Base-by-base conservation (phyloP, 2,329 filamentous ascomycete genomes). In the Fusarium lyarnte region DNA sequence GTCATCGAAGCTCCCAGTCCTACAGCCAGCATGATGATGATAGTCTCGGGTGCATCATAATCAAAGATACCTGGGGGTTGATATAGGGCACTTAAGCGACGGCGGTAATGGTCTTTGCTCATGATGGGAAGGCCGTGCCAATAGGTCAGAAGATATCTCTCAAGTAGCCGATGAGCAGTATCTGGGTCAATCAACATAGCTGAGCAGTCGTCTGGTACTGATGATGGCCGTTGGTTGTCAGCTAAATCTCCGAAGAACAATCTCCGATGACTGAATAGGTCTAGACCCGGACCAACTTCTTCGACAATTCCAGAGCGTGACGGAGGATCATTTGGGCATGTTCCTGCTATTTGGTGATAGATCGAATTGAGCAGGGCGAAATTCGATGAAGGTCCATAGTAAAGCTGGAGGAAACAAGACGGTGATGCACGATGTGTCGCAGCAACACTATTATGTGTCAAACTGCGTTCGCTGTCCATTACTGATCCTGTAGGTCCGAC, bases 371-470 rank as follows among this genome's bases (percentile, higher is more conserved):
- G 81, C 2, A 85, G 79, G 1, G 84, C 80, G 36, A 85, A 85
- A 68, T 85, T 84, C 1, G 84, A 85, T 0, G 84, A 84, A 2
- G 84, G 82, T 0, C 84, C 84, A 75, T 85, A 85, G 71, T 85
- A 85, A 1, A 85, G 77, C 66, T 85, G 83, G 21, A 85, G 79
- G 39, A 80, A 76, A 63, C 82, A 84, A 25, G 82, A 85, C 2
- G 84, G 81, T 4, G 83, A 84, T 31, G 83, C 79, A 73, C 82
- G 81, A 69, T 85, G 84, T 13, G 83, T 85, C 25, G 84, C 84
- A 6, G 84, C 83, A n/a, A 85, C 84, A 62, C 84, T 85, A 58
- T 75, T 76, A 63, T 80, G 82, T 58, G 83, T 82, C 63, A 79
- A 75, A 71, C 74, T 78, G 51, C 75, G 68, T 59, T 78, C 74